Evolutionary conservation across 345 rosid species (phyloP).

Genomic region (Trapa incisa): DNA sequence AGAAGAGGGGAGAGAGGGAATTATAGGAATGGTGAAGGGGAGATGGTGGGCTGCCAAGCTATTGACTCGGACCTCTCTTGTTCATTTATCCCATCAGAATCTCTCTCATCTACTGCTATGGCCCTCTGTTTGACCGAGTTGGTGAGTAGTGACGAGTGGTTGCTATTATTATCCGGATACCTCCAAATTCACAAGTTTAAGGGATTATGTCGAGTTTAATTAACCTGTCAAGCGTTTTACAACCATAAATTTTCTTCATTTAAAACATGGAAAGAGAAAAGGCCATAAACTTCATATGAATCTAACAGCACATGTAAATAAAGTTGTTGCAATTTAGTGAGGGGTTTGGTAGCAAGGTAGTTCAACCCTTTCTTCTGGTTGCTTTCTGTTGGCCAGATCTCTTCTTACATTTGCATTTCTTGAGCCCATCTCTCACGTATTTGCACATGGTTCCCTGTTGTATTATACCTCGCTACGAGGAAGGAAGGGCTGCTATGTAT

Average conservation of each 20-base stretch:
- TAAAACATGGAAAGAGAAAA: no score
- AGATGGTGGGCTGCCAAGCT: background rate
- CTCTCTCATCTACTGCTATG: background rate
- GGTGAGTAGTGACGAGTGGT: constrained; percentile 11
- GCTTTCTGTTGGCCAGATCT: background rate
- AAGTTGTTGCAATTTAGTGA: constrained; percentile 3
- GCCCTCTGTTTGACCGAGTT: constrained; percentile 11
- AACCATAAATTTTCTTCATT: no score
- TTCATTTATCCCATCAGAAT: background rate
- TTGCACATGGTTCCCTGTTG: background rate
- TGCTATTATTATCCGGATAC: background rate
- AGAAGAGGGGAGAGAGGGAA: no score
- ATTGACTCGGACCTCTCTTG: constrained; percentile 8
- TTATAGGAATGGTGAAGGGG: background rate
- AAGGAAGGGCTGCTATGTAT: no score
- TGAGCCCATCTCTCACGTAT: background rate
- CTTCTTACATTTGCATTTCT: background rate
- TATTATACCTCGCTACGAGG: background rate
- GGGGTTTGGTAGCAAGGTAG: constrained; percentile 4
- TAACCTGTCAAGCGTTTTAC: no score
- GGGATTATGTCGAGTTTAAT: no score
- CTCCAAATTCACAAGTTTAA: no score
- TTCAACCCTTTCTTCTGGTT: constrained; percentile 2
- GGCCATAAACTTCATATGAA: no score
- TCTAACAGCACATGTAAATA: no score